Percentiles rank a stretch among this genome's conserved stretches.
Evolutionary conservation across 352 stramenopile genomes (phyloP).

Genomic region (Phytophthora sansomeana): DNA sequence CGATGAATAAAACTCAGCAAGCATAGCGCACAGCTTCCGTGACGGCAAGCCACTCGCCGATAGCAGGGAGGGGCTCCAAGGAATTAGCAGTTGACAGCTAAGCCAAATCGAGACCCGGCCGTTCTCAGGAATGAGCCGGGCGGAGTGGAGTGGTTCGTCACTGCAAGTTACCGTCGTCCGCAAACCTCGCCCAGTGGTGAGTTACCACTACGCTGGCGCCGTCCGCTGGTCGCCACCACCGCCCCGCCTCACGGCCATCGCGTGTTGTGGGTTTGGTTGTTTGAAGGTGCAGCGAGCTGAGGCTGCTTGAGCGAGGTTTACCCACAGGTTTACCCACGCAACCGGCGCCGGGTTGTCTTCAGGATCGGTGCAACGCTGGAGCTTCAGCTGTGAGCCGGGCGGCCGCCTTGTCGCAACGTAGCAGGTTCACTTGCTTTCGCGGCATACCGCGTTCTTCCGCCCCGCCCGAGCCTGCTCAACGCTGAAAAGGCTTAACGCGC

Average conservation of each 20-base stretch:
- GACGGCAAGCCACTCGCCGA: too few species aligned
- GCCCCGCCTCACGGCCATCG: slow-evolving; percentile 13
- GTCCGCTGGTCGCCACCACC: background rate
- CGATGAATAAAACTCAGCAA: too few species aligned
- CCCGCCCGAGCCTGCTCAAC: too few species aligned
- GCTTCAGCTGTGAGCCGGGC: background rate
- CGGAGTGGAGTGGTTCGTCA: slow-evolving; percentile 15
- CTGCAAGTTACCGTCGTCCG: background rate
- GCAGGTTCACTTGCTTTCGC: background rate
- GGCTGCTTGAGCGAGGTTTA: background rate
- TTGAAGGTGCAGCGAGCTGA: background rate
- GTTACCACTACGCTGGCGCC: background rate
- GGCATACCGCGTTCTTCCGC: background rate
- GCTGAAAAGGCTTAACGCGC: too few species aligned
- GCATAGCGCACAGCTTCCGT: too few species aligned
- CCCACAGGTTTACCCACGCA: too few species aligned
- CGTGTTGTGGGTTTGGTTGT: background rate
- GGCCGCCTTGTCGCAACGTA: background rate
- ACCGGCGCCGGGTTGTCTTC: background rate
- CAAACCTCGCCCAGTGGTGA: too few species aligned
- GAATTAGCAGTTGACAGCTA: background rate
- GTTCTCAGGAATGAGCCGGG: slow-evolving; percentile 30
- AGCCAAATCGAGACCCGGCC: slow-evolving; percentile 9
- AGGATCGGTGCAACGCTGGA: background rate
- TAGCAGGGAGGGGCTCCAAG: background rate